Base-by-base conservation (phyloP, 768 basidiomycete genomes). In the Amanita jacksonii region DNA sequence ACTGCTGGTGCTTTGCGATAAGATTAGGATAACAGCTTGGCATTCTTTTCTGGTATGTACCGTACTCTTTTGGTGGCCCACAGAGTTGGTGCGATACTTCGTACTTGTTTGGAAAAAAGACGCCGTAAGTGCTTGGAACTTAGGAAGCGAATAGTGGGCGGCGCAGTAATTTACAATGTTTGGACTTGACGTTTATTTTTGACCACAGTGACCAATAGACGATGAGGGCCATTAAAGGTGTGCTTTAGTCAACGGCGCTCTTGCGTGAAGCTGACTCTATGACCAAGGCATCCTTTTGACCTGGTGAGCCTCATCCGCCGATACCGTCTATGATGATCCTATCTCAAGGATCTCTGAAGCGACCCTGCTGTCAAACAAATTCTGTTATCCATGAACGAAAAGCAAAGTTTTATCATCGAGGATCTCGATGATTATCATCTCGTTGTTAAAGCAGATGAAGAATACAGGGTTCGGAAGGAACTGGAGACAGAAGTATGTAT, bases 351-450 rank as follows among this genome's bases (percentile, higher is more conserved):
- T 19, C 15, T 12, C 3, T n/a, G 19, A 54, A 90, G 89, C 56
- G 89, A 92, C 59, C 78, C 86, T 1, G 88, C 87, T 1, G 89
- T 92, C 48, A 92, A 91, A 62, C 86, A 90, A 57, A 88, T 91
- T 44, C 68, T 91, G 27, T 67, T 89, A 41, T 66, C 77, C 25
- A 77, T 91, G 80, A 85, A 91, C 57, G 85, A 90, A 55, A 80
- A 74, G 55, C 69, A 76, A 7, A 75, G 70, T 43, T 92, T 92
- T 59, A 81, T 92, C 50, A 85, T 92, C 48, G 84, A 90, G 53
- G 89, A 92, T 54, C 60, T 92, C 19, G 89, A 91, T 56, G 85
- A 89, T 52, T 74, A 77, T 49, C 86, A 90, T 62, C 54, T 92
- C 1, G 77, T 91, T 42, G 83, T 91, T 59, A 85, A 84, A 54